Evolutionary conservation across 225 moss, liverwort and hornwort genomes (phyloP).

Genomic region (Thuidium tamariscinum): DNA sequence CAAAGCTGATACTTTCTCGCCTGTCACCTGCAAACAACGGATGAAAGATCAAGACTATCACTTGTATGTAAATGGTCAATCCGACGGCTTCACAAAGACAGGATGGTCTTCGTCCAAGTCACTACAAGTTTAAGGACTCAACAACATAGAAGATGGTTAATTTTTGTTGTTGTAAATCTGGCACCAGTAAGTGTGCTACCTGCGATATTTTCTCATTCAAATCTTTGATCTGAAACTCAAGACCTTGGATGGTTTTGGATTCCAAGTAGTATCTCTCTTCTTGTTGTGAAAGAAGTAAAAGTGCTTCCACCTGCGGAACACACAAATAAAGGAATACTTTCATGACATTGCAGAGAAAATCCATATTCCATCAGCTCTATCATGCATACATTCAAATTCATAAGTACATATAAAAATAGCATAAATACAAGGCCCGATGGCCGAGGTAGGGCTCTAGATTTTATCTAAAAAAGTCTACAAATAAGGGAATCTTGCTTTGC

Average conservation of each 20-base stretch:
- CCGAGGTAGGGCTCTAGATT: neutral
- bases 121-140: neutral
- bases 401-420: neutral
- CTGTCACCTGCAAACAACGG: constrained; percentile 44
- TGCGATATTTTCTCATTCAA: constrained; percentile 73
- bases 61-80: neutral
- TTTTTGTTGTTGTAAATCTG: neutral
- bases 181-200: constrained; percentile 21
- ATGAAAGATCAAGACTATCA: neutral
- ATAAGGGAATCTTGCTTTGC: neutral
- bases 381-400: neutral
- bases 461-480: neutral
- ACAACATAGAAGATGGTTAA: neutral
- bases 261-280: constrained; percentile 91
- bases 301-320: constrained; percentile 63
- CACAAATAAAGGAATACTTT: neutral
- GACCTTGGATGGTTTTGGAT: constrained; percentile 63
- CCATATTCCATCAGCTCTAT: neutral
- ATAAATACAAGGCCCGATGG: neutral
- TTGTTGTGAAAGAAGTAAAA: constrained; percentile 88
- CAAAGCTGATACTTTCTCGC: constrained; percentile 74
- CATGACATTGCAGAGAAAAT: neutral
- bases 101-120: neutral
- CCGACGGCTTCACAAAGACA: neutral
- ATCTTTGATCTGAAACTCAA: constrained; percentile 62